Evolutionary conservation across 331 rosid species (phyloP).

Genomic region (Quercus phellos): DNA sequence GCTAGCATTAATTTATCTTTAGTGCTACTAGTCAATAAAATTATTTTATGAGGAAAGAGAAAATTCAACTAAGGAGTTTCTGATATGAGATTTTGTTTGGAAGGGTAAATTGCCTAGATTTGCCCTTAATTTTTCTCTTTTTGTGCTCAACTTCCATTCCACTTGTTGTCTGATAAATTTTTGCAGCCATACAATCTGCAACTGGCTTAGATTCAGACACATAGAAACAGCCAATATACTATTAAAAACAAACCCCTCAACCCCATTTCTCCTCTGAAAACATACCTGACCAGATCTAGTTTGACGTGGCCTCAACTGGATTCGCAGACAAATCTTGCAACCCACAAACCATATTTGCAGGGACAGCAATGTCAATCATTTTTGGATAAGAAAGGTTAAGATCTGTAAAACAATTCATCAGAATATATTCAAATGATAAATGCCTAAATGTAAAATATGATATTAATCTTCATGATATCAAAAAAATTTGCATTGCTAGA

Average conservation of each 20-base stretch:
- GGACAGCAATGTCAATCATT: conserved; percentile 88
- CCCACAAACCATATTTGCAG: conserved; percentile 85
- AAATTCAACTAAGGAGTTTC: background rate
- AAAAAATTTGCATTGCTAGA: background rate
- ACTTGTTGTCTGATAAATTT: background rate
- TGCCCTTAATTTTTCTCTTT: background rate
- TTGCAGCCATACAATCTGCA: background rate
- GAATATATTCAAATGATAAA: background rate
- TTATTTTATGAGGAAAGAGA: background rate
- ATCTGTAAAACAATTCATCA: conserved; percentile 40
- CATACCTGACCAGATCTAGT: conserved; percentile 16
- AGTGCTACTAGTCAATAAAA: background rate
- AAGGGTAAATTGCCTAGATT: background rate
- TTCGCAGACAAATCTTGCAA: conserved; percentile 47
- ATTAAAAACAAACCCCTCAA: background rate
- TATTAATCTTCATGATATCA: background rate
- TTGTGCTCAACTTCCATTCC: background rate
- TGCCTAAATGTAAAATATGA: background rate
- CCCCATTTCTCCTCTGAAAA: background rate
- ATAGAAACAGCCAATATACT: background rate
- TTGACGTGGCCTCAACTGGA: conserved; percentile 21
- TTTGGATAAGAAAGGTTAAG: conserved; percentile 85
- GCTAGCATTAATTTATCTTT: background rate
- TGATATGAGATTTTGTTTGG: background rate
- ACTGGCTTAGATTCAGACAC: background rate